These are phyloP conservation scores for Aspergillus carbonarius DNA, from an alignment of 2,329 filamentous ascomycete species.

Conservation along the genomic window DNA sequence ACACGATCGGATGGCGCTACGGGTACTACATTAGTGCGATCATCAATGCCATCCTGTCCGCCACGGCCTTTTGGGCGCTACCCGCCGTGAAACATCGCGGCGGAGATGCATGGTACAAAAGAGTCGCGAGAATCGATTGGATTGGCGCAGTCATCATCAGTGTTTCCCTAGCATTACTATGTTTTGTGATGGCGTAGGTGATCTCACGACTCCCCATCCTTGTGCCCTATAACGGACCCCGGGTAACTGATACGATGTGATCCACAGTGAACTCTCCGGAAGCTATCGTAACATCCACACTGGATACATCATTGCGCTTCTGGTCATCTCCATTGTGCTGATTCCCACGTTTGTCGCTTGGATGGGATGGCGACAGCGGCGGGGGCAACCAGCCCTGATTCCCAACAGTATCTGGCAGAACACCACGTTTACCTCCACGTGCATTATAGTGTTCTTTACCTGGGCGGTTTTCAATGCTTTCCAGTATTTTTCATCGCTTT, in stretches of 20 bases:
- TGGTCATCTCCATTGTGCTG: conserved; percentile 45
- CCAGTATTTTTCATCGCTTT: conserved; percentile 31
- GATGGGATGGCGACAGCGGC: conserved; percentile 51
- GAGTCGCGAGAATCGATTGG: conserved; percentile 44
- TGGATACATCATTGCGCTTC: conserved; percentile 46
- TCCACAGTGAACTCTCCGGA: conserved; percentile 16
- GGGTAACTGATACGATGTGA: conserved; percentile 14
- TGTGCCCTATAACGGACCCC: background rate
- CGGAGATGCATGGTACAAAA: conserved; percentile 43
- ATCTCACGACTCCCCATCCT: background rate
- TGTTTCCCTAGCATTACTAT: background rate
- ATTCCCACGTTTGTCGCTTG: conserved; percentile 55
- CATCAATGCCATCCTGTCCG: background rate
- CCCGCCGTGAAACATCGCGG: conserved; percentile 27
- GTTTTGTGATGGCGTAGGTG: conserved; percentile 40
- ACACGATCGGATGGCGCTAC: conserved; percentile 1
- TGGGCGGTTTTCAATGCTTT: conserved; percentile 49
- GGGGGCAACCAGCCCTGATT: conserved; percentile 55
- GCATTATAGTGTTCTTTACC: conserved; percentile 50
- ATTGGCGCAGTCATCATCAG: background rate
- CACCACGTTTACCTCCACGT: conserved; percentile 55
- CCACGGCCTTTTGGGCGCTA: background rate
- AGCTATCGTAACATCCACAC: conserved; percentile 16
- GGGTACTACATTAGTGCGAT: background rate
- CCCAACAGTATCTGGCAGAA: conserved; percentile 65